Conservation (phyloP, 1,284 basidiomycete species). For the Malassezia restricta region DNA sequence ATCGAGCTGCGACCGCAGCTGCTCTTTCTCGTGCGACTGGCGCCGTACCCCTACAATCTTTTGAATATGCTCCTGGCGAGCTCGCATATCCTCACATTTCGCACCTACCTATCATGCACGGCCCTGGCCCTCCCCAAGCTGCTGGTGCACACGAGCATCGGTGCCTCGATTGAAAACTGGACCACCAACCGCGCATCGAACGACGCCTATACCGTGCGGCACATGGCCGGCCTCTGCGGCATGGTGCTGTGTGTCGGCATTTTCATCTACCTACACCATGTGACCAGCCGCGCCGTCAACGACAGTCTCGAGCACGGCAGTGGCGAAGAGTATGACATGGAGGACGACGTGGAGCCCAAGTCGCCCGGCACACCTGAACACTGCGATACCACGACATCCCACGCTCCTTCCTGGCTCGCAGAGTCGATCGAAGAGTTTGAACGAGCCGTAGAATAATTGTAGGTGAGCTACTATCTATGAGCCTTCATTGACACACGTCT, state of each 20-base stretch:
- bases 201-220: constrained; percentile 50
- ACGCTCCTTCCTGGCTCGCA: neutral
- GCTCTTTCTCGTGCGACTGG: constrained; percentile 71
- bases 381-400: neutral
- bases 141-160: constrained; percentile 69
- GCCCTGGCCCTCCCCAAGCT: constrained; percentile 72
- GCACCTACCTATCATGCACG: constrained; percentile 66
- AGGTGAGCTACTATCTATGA: constrained; percentile 20
- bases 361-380: neutral
- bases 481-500: constrained; percentile 18
- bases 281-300: constrained; percentile 62
- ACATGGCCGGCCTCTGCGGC: constrained; percentile 59
- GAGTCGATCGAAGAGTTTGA: constrained; percentile 8
- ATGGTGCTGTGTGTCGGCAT: constrained; percentile 62
- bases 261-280: constrained; percentile 63
- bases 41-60: constrained; percentile 57
- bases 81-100: constrained; percentile 66
- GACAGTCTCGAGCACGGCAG: constrained; percentile 54
- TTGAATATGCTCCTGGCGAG: constrained; percentile 78
- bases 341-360: neutral
- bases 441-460: constrained; percentile 13
- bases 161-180: constrained; percentile 69
- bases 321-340: constrained; percentile 12
- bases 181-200: constrained; percentile 53
- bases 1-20: constrained; percentile 71